Evolutionary conservation across 2,329 filamentous ascomycete genomes (phyloP).

Genomic region (Penicillium italicum): DNA sequence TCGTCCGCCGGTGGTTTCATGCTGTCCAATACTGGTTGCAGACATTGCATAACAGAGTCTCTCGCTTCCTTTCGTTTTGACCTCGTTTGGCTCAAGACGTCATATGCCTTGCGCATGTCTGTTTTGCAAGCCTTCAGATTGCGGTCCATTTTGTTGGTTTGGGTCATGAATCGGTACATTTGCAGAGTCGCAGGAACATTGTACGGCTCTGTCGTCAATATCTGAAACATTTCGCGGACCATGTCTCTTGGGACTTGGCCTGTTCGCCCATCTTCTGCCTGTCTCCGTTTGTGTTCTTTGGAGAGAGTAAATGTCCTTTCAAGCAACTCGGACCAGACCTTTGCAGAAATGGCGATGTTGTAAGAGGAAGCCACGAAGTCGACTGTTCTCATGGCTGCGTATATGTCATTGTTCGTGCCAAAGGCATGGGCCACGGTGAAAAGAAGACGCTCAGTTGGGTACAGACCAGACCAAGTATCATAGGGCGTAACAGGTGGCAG

Average conservation of each 20-base stretch:
- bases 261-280: constrained; percentile 6
- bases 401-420: constrained; percentile 62
- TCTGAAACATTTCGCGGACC: constrained; percentile 55
- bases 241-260: constrained; percentile 42
- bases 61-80: constrained; percentile 27
- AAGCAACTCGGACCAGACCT: constrained; percentile 65
- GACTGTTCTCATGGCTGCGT: constrained; percentile 57
- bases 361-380: constrained; percentile 62
- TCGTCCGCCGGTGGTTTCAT: neutral
- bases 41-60: constrained; percentile 22
- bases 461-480: constrained; percentile 50
- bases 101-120: constrained; percentile 31
- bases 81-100: constrained; percentile 29
- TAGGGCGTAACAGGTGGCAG: constrained; percentile 41
- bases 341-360: constrained; percentile 52
- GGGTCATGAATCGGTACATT: constrained; percentile 47
- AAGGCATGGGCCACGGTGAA: constrained; percentile 65
- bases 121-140: constrained; percentile 23
- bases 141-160: constrained; percentile 22
- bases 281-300: constrained; percentile 21
- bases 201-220: constrained; percentile 59
- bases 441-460: constrained; percentile 59
- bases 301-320: constrained; percentile 63
- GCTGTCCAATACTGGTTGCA: constrained; percentile 14
- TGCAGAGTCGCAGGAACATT: constrained; percentile 55